Evolutionary conservation across 2,329 filamentous ascomycete species (phyloP).

Genomic region (Fusarium praegraminearum): DNA sequence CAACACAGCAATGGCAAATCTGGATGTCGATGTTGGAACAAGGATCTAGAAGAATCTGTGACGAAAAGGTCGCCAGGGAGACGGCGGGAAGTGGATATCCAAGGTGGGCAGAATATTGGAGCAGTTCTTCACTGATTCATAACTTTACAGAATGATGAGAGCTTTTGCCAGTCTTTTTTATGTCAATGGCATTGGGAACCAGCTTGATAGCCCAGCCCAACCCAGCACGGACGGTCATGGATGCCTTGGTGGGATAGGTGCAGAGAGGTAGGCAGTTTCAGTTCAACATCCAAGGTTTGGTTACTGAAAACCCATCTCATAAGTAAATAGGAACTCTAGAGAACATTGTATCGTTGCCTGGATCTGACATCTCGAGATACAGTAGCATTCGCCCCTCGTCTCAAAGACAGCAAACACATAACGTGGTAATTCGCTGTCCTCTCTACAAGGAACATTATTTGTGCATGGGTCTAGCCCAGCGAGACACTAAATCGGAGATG

Average conservation of each 20-base stretch:
- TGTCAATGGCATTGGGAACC: slow-evolving; percentile 26
- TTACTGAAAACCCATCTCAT: neutral
- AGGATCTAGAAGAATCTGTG: slow-evolving; percentile 24
- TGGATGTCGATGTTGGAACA: slow-evolving; percentile 7
- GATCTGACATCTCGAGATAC: neutral
- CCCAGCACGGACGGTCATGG: neutral
- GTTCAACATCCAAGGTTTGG: neutral
- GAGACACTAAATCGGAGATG: slow-evolving; percentile 34
- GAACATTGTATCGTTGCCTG: neutral
- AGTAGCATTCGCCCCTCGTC: slow-evolving; percentile 25
- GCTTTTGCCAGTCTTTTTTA: slow-evolving; percentile 26
- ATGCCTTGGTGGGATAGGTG: neutral
- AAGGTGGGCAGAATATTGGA: slow-evolving; percentile 27
- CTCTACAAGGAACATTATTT: slow-evolving; percentile 34
- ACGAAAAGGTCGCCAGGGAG: slow-evolving; percentile 38
- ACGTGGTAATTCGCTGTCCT: slow-evolving; percentile 21
- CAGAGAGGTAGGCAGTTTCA: neutral
- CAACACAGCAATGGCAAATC: slow-evolving; percentile 6
- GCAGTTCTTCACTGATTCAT: slow-evolving; percentile 16
- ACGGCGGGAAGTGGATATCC: slow-evolving; percentile 44
- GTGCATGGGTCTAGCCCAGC: slow-evolving; percentile 42
- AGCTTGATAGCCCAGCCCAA: slow-evolving; percentile 12
- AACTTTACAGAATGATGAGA: neutral
- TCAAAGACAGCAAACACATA: slow-evolving; percentile 6
- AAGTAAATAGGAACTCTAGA: neutral